These are phyloP conservation scores for Verticillium albo-atrum DNA, from an alignment of 2,329 filamentous ascomycete species.

Conservation along the genomic window DNA sequence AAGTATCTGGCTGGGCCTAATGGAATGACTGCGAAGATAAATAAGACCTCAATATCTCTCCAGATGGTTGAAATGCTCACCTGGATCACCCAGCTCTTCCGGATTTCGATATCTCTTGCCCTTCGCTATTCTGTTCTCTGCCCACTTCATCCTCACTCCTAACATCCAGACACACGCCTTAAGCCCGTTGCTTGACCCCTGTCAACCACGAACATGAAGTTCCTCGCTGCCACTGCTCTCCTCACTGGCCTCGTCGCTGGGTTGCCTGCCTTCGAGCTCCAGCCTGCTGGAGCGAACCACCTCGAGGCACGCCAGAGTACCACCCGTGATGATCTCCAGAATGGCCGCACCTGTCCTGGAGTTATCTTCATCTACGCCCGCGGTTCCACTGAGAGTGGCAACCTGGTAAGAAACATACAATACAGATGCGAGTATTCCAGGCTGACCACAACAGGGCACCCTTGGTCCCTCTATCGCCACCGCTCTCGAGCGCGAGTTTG, in stretches of 20 bases:
- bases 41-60: neutral
- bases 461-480: conserved; percentile 20
- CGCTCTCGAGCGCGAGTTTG: conserved; percentile 19
- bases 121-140: neutral
- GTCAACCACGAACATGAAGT: neutral
- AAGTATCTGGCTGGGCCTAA: neutral
- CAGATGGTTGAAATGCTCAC: neutral
- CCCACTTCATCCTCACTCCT: no score
- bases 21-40: neutral
- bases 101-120: neutral
- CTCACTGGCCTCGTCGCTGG: neutral
- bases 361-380: conserved; percentile 35
- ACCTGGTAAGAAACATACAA: conserved; percentile 23
- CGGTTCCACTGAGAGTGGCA: conserved; percentile 30
- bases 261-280: neutral
- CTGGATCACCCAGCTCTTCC: neutral
- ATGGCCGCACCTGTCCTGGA: conserved; percentile 2
- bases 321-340: conserved; percentile 1
- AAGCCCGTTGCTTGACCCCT: no score
- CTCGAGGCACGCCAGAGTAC: conserved; percentile 1
- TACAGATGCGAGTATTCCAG: neutral
- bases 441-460: conserved; percentile 3
- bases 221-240: neutral
- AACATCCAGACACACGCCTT: no score
- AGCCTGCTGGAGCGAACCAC: neutral